Percentiles rank a stretch among this genome's conserved stretches.
These are phyloP conservation scores for Paecilomyces formosus DNA, from an alignment of 2,329 filamentous ascomycete genomes.

Conservation along the genomic window DNA sequence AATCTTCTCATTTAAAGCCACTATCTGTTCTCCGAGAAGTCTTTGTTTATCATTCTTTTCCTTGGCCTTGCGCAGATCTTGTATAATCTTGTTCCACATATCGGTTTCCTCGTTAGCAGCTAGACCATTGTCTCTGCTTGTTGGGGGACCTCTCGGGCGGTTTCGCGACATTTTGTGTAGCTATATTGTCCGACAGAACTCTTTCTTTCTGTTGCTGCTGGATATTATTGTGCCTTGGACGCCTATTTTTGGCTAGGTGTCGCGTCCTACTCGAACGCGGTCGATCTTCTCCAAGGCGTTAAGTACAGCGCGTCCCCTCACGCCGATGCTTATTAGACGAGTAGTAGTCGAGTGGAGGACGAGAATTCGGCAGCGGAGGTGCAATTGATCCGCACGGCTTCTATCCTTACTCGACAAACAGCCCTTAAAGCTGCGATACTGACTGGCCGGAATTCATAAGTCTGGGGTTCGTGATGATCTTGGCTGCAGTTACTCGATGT, in stretches of 20 bases:
- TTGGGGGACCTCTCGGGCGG: slow-evolving; percentile 29
- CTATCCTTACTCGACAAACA: not conserved
- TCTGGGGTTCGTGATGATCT: not conserved
- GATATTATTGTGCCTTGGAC: not conserved
- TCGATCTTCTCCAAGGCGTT: slow-evolving; percentile 9
- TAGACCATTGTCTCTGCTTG: slow-evolving; percentile 34
- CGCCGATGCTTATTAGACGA: slow-evolving; percentile 13
- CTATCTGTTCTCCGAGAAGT: slow-evolving; percentile 32
- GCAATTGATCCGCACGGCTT: not conserved
- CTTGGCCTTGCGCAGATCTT: slow-evolving; percentile 35
- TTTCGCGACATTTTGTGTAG: slow-evolving; percentile 31
- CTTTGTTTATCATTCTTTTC: slow-evolving; percentile 38
- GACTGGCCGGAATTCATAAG: not conserved
- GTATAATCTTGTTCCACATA: slow-evolving; percentile 38
- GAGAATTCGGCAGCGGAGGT: not conserved
- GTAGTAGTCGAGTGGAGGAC: slow-evolving; percentile 3
- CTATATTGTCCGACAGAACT: not conserved
- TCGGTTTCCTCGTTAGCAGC: slow-evolving; percentile 38
- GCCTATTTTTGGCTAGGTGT: slow-evolving; percentile 13
- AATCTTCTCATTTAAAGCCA: slow-evolving; percentile 37
- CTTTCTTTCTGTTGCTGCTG: not conserved
- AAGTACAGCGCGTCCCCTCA: slow-evolving; percentile 17
- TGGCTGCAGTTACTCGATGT: slow-evolving; percentile 1
- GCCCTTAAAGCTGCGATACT: not conserved
- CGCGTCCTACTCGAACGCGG: slow-evolving; percentile 20